These are phyloP conservation scores for Pythium folliculosum DNA, from an alignment of 352 stramenopile genomes.

Conservation along the genomic window DNA sequence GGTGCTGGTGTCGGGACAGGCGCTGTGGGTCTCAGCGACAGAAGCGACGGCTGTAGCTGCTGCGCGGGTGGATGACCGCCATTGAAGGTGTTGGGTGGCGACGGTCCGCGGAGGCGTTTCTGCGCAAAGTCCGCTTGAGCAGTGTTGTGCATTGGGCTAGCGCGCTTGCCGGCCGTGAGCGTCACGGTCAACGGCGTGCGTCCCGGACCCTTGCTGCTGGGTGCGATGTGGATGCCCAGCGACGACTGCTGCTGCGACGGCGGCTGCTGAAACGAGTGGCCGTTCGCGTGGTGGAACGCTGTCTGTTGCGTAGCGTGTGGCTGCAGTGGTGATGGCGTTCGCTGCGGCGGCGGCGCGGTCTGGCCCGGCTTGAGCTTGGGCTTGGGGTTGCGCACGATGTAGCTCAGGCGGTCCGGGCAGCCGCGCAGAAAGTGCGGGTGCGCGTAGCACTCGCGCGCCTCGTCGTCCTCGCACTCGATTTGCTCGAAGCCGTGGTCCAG, in stretches of 20 bases:
- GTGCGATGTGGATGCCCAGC: constrained; percentile 22
- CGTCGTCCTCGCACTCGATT: constrained; percentile 61
- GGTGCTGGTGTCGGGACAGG: constrained; percentile 14
- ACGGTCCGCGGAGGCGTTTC: constrained; percentile 22
- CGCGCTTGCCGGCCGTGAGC: constrained; percentile 35
- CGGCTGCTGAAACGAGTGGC: constrained; percentile 3
- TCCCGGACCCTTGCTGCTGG: constrained; percentile 7
- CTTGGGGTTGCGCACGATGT: constrained; percentile 54
- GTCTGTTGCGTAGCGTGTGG: neutral
- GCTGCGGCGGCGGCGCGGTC: constrained; percentile 7
- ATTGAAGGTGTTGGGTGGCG: constrained; percentile 1
- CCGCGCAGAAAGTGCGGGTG: constrained; percentile 61
- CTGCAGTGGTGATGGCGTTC: neutral
- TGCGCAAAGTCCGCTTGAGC: constrained; percentile 2
- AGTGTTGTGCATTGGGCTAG: constrained; percentile 18
- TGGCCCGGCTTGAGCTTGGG: constrained; percentile 37
- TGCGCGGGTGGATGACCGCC: neutral
- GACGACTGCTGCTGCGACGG: constrained; percentile 14
- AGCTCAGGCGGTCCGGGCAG: constrained; percentile 48
- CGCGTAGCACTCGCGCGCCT: constrained; percentile 49
- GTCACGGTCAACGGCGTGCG: constrained; percentile 48
- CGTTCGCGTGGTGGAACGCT: constrained; percentile 11
- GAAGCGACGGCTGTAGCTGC: neutral
- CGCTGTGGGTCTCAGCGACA: neutral
- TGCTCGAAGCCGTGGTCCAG: constrained; percentile 72